These are phyloP conservation scores for Scutellaria minor DNA, from an alignment of 257 asterid genomes.

Conservation along the genomic window DNA sequence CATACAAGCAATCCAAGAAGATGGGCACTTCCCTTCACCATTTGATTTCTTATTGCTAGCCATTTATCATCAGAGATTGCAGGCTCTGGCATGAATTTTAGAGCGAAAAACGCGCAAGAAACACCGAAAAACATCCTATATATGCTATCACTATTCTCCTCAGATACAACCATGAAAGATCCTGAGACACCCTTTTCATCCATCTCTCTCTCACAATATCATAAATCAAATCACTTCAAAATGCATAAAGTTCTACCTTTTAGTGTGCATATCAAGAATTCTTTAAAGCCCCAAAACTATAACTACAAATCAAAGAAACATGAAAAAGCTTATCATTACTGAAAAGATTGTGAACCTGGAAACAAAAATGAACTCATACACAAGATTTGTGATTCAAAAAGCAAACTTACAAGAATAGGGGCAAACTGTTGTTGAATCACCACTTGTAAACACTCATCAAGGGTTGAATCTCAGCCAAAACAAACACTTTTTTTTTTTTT, in stretches of 20 bases:
- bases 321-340: no score
- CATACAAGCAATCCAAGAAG: slow-evolving; percentile 70
- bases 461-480: slow-evolving; percentile 23
- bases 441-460: not conserved
- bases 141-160: slow-evolving; percentile 48
- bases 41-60: slow-evolving; percentile 52
- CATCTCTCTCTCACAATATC: slow-evolving; percentile 41
- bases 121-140: slow-evolving; percentile 64
- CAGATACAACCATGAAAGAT: slow-evolving; percentile 39
- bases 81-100: slow-evolving; percentile 52
- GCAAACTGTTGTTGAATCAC: no score
- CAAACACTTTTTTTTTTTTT: slow-evolving; percentile 9
- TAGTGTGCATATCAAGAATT: slow-evolving; percentile 20
- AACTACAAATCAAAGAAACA: no score
- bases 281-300: not conserved
- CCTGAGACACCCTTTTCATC: slow-evolving; percentile 54
- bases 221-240: not conserved
- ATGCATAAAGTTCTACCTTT: not conserved
- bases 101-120: slow-evolving; percentile 73
- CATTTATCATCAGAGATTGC: slow-evolving; percentile 48
- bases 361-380: no score
- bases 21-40: slow-evolving; percentile 69
- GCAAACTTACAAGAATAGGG: slow-evolving; percentile 37
- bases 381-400: not conserved
- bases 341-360: no score